Evolutionary conservation across 176 grass and related monocot genomes (phyloP), one percentile per base, ranked within the genome.

Genomic region (Olyra latifolia): DNA sequence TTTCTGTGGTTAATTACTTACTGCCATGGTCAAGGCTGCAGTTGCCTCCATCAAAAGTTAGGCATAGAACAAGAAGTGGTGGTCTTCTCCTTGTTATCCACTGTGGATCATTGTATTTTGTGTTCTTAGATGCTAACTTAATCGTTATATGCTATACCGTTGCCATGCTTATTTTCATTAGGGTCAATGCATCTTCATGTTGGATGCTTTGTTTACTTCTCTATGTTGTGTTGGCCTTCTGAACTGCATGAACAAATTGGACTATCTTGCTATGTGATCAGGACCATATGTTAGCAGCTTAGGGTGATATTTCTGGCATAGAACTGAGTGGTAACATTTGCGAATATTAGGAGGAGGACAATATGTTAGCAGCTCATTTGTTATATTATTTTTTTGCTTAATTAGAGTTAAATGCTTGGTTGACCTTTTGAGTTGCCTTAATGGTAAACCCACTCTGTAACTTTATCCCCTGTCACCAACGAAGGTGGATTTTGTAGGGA

Each of bases 91-190:
- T 82, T 77, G 48, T 44, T 67, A 66, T 83, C 81, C 38, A 69
- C 12, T 55, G 14, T 77, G 65, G 73, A 77, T 58, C 40, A 27
- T 39, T 77, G 82, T 85, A 81, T 71, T 76, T 66, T 65, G 39
- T 59, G 64, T 43, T 29, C 30, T 71, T 89, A 82, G 78, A 49
- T 72, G 83, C 88, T 89, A 82, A 89, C 88, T 85, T 77, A 13
- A 45, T 53, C 13, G 11, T 69, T 84, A 80, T 89, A 82, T 89
- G 72, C 65, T 85, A 81, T 77, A 84, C 29, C 8, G 15, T 76
- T 86, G 38, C 41, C 48, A 16, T 89, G 65, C 60, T 81, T 54
- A 62, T 47, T 46, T 69, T 60, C 77, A 71, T 78, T 55, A 45
- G 47, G 8, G 23, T 56, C 41, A 32, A 57, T 89, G 71, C 46